These are phyloP conservation scores for Hypoxylon sp. DNA, from an alignment of 2,329 filamentous ascomycete genomes.

Conservation along the genomic window DNA sequence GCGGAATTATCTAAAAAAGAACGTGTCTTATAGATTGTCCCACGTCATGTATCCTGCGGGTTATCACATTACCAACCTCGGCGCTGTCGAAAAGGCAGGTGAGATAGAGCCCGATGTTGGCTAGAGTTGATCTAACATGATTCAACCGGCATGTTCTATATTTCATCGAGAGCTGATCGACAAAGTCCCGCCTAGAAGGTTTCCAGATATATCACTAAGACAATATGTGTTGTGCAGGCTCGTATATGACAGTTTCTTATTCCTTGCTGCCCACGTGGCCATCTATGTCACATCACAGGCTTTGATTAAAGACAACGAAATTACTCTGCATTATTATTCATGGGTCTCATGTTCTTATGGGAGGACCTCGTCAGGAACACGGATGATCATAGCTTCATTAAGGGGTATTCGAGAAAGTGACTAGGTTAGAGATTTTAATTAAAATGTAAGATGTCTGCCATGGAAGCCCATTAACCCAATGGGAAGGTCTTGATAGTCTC, in stretches of 20 bases:
- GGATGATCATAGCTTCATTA: background rate
- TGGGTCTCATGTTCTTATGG: background rate
- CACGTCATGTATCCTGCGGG: background rate
- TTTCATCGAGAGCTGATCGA: background rate
- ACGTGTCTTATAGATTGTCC: background rate
- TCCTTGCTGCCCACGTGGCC: conserved; percentile 30
- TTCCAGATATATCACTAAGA: background rate
- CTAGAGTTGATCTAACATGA: background rate
- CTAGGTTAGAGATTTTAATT: conserved; percentile 4
- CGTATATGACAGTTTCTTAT: conserved; percentile 7
- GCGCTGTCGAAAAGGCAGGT: background rate
- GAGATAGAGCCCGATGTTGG: background rate
- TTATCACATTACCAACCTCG: background rate
- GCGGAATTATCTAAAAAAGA: background rate
- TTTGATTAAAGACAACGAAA: background rate
- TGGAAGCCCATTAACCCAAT: background rate
- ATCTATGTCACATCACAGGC: conserved; percentile 1
- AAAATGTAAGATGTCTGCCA: background rate
- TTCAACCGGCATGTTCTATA: conserved; percentile 25
- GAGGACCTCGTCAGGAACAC: background rate
- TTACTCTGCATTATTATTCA: background rate
- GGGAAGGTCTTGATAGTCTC: background rate
- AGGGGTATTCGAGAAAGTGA: background rate
- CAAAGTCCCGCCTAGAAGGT: background rate
- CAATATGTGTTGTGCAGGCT: conserved; percentile 15